A percentile compares a stretch with the other conserved stretches of the same genome.
phyloP scores from a whole-genome alignment of 345 rosid genomes.

The Erysimum cheiranthoides region DNA sequence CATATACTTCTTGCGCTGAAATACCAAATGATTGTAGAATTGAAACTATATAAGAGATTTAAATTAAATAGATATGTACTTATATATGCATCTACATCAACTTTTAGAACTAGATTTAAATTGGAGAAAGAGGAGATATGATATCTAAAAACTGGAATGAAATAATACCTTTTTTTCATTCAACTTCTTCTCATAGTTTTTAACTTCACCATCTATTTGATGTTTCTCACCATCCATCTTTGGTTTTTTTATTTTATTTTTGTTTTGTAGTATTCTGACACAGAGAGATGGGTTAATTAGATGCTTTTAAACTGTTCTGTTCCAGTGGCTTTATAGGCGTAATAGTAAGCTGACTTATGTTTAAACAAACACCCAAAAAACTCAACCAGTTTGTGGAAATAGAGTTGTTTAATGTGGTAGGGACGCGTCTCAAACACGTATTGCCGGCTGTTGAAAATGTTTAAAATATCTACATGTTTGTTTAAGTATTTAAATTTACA shows the following conservation, averaged over 20 bases:
- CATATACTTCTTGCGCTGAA: background rate
- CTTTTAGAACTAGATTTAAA: background rate
- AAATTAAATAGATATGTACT: background rate
- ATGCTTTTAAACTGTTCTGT: background rate
- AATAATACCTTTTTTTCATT: constrained; percentile 37
- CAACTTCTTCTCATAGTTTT: constrained; percentile 30
- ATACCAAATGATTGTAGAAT: background rate
- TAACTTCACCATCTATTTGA: constrained; percentile 20
- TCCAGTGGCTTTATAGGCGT: constrained; percentile 22
- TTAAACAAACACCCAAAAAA: constrained; percentile 4
- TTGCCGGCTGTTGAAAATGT: constrained; percentile 25
- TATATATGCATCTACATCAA: background rate
- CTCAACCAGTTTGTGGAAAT: background rate
- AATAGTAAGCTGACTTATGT: constrained; percentile 8
- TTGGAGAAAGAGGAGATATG: background rate
- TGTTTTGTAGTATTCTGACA: background rate
- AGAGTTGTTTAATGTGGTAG: constrained; percentile 9
- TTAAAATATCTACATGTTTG: too few species aligned
- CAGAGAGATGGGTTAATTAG: constrained; percentile 1
- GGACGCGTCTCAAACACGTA: constrained; percentile 43
- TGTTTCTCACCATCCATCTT: constrained; percentile 36
- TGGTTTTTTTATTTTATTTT: background rate
- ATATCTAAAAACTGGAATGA: background rate
- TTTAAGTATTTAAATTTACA: background rate
- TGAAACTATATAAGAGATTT: background rate